Percentiles rank a stretch among this genome's conserved stretches.
Conservation (phyloP, 345 rosid genomes). For the Lumnitzera racemosa region DNA sequence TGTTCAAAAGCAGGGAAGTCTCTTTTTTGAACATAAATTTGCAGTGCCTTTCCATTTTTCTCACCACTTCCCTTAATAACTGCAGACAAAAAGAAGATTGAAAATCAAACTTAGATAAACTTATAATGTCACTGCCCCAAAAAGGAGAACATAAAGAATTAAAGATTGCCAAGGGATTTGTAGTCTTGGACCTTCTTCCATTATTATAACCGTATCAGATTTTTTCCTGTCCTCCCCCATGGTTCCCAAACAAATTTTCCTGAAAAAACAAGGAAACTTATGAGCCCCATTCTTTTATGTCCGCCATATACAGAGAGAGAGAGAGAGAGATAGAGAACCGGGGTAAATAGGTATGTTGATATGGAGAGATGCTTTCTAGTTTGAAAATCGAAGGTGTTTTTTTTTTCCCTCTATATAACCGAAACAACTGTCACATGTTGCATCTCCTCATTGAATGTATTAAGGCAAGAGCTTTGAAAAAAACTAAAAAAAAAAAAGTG, state of each 20-base stretch:
- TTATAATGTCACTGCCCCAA: too few species aligned
- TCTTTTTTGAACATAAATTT: slow-evolving; percentile 1
- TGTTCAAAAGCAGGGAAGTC: slow-evolving; percentile 12
- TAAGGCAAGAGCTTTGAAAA: too few species aligned
- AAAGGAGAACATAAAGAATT: neutral
- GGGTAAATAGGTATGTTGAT: neutral
- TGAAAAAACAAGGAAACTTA: neutral
- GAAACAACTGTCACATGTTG: slow-evolving; percentile 10
- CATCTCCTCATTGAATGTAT: neutral
- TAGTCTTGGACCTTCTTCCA: slow-evolving; percentile 9
- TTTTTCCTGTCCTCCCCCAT: neutral
- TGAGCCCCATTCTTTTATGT: neutral
- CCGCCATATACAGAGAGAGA: neutral
- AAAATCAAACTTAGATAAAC: too few species aligned
- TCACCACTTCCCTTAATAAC: slow-evolving; percentile 5
- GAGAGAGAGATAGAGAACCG: neutral
- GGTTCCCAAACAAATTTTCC: neutral
- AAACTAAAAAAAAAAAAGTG: too few species aligned
- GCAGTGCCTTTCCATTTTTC: slow-evolving; percentile 1
- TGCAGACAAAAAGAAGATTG: too few species aligned
- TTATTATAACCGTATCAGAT: neutral
- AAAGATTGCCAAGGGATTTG: neutral
- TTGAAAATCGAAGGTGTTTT: neutral
- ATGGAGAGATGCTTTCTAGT: neutral
- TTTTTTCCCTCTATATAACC: slow-evolving; percentile 6